Conservation (phyloP, 768 basidiomycete species). For the Auriculariales sp. region DNA sequence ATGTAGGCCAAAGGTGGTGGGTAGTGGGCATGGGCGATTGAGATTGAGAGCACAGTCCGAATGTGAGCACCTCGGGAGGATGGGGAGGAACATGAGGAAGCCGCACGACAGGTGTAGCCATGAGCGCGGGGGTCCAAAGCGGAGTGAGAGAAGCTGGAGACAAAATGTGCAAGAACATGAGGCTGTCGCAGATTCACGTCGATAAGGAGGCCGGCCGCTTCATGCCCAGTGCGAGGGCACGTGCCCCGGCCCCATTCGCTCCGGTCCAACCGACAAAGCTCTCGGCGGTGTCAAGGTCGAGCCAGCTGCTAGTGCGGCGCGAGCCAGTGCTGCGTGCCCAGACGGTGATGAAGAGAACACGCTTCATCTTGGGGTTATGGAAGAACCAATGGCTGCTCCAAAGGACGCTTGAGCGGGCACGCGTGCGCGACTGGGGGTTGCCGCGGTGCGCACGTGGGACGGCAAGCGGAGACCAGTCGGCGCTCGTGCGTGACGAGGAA, state of each 20-base stretch:
- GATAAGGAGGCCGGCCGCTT: too few species aligned
- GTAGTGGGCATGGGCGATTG: too few species aligned
- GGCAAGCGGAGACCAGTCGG: slow-evolving; percentile 6
- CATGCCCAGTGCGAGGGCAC: slow-evolving; percentile 48
- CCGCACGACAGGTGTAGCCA: too few species aligned
- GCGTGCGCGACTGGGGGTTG: slow-evolving; percentile 21
- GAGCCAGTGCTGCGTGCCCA: slow-evolving; percentile 71
- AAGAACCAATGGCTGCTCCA: slow-evolving; percentile 99
- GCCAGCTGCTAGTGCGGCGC: slow-evolving; percentile 27
- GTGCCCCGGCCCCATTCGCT: slow-evolving; percentile 61
- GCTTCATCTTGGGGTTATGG: slow-evolving; percentile 81
- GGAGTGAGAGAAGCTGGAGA: too few species aligned
- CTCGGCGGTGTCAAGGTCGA: slow-evolving; percentile 30
- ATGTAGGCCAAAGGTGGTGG: too few species aligned
- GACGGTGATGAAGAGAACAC: slow-evolving; percentile 80
- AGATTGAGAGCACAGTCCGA: too few species aligned
- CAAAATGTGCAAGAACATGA: too few species aligned
- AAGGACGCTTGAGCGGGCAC: slow-evolving; percentile 59
- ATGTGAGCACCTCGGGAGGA: too few species aligned
- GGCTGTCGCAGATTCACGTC: too few species aligned
- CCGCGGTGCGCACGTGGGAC: slow-evolving; percentile 10
- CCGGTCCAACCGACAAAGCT: slow-evolving; percentile 75
- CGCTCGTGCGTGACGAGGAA: slow-evolving; percentile 10
- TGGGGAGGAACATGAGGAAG: too few species aligned
- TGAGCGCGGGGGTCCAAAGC: too few species aligned